Evolutionary conservation across 2,329 filamentous ascomycete genomes (phyloP).

Genomic region (Moelleriella libera): DNA sequence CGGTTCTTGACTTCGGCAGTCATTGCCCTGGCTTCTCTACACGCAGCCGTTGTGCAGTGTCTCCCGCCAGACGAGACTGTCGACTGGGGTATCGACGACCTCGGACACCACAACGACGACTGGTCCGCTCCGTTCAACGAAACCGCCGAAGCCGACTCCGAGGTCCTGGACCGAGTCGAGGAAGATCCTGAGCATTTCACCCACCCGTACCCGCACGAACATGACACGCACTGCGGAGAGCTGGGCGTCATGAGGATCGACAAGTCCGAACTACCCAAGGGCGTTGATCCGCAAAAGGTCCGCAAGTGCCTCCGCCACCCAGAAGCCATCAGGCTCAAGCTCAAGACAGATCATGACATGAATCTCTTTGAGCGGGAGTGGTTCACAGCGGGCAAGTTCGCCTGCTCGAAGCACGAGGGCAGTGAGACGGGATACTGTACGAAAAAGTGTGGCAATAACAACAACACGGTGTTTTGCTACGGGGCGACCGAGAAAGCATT

Average conservation of each 20-base stretch:
- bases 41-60: too few species aligned
- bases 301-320: background rate
- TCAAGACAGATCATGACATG: background rate
- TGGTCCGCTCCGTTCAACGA: too few species aligned
- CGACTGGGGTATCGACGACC: too few species aligned
- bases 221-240: background rate
- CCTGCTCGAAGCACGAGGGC: background rate
- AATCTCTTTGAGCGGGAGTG: background rate
- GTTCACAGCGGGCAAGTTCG: too few species aligned
- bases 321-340: background rate
- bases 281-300: background rate
- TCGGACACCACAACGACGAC: too few species aligned
- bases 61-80: too few species aligned
- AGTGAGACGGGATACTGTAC: background rate
- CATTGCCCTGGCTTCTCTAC: too few species aligned
- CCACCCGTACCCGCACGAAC: background rate
- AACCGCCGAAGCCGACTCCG: too few species aligned
- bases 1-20: too few species aligned
- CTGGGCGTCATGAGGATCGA: background rate
- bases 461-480: background rate
- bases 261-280: background rate
- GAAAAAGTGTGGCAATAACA: background rate
- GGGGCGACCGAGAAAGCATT: background rate
- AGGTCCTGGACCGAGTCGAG: background rate
- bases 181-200: background rate